These are phyloP conservation scores for Rossbeevera mucosa DNA, from an alignment of 768 basidiomycete species.

Conservation along the genomic window DNA sequence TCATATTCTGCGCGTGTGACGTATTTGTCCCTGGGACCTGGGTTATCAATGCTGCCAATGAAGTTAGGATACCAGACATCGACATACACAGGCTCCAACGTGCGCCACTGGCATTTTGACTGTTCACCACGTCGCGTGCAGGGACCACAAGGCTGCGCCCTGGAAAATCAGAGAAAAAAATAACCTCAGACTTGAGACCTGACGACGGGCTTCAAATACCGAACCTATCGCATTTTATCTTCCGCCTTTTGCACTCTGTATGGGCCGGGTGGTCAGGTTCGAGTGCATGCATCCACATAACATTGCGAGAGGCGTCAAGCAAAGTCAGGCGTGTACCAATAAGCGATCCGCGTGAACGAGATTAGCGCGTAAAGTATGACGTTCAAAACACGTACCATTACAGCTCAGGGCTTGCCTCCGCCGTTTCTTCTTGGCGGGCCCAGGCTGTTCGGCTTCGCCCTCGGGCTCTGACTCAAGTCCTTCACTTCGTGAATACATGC, in stretches of 20 bases:
- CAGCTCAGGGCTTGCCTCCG: constrained; percentile 80
- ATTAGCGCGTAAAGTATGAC: constrained; percentile 18
- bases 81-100: constrained; percentile 75
- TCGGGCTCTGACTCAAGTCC: constrained; percentile 55
- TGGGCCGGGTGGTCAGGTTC: constrained; percentile 8
- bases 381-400: constrained; percentile 52
- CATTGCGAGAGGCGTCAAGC: constrained; percentile 1
- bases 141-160: constrained; percentile 77
- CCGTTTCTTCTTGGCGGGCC: constrained; percentile 78
- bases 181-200: constrained; percentile 15
- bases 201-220: constrained; percentile 17
- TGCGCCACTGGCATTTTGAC: constrained; percentile 77
- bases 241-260: constrained; percentile 78
- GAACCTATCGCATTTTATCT: constrained; percentile 86
- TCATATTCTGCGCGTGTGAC: constrained; percentile 75
- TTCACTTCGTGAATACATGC: constrained; percentile 32
- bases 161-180: constrained; percentile 32
- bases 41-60: constrained; percentile 9
- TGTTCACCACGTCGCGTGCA: constrained; percentile 78
- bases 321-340: not conserved
- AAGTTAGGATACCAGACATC: not conserved
- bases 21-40: constrained; percentile 62
- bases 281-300: not conserved
- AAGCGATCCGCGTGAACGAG: constrained; percentile 12
- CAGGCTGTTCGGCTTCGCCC: constrained; percentile 44